Percentiles rank a stretch among this genome's conserved stretches.
Conservation (phyloP, 495 filamentous ascomycete genomes). For the Neurospora discreta region DNA sequence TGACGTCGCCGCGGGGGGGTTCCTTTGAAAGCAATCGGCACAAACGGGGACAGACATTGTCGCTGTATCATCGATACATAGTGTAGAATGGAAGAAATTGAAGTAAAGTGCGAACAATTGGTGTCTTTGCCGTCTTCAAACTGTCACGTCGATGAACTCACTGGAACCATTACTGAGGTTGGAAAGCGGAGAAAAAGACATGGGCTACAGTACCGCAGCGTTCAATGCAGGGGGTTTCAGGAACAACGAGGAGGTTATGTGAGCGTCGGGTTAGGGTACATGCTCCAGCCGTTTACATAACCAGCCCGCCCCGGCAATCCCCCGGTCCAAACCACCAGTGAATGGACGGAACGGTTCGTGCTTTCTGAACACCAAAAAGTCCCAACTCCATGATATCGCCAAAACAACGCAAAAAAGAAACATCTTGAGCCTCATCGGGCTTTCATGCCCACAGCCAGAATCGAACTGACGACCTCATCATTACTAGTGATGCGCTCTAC, state of each 20-base stretch:
- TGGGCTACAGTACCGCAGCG: too few species aligned
- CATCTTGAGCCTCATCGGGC: not conserved
- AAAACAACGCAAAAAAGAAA: not conserved
- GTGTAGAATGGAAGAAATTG: not conserved
- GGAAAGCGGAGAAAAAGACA: not conserved
- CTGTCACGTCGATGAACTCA: not conserved
- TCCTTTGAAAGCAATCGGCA: conserved; percentile 21
- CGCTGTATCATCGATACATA: not conserved
- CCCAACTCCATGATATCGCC: not conserved
- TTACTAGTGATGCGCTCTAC: not conserved
- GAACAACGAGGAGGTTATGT: not conserved
- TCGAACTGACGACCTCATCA: not conserved
- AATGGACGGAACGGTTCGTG: not conserved
- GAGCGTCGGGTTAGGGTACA: not conserved
- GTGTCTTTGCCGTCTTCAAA: not conserved
- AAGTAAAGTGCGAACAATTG: not conserved
- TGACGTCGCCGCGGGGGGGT: conserved; percentile 18
- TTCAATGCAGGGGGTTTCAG: too few species aligned
- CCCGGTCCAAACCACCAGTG: not conserved
- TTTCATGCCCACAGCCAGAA: not conserved
- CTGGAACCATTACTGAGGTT: not conserved
- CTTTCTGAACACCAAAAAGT: not conserved
- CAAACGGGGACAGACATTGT: conserved; percentile 11
- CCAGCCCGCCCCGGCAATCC: not conserved
- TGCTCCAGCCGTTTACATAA: not conserved